These are phyloP conservation scores for Trichoderma sp. DNA, from an alignment of 2,329 filamentous ascomycete species.

Conservation along the genomic window DNA sequence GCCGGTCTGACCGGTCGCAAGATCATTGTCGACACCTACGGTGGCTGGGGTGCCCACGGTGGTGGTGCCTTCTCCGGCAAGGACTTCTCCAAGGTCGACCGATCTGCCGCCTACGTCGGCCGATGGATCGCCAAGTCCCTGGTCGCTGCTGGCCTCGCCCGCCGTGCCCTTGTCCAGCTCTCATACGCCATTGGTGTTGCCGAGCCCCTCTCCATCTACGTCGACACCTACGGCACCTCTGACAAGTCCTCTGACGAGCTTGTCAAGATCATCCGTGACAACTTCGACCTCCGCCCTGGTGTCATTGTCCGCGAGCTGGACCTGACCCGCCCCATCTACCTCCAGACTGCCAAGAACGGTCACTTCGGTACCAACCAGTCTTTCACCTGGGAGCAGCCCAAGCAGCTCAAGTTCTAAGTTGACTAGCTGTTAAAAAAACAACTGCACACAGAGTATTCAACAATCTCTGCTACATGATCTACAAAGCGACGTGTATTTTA, in stretches of 20 bases:
- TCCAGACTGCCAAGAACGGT: constrained; percentile 98
- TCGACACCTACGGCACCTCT: constrained; percentile 96
- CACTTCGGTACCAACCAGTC: constrained; percentile 97
- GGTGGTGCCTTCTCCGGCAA: constrained; percentile 99
- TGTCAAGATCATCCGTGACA: constrained; percentile 88
- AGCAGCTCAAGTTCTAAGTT: constrained; percentile 85
- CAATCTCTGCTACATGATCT: constrained; percentile 42
- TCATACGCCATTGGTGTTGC: constrained; percentile 99
- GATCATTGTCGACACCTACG: constrained; percentile 99
- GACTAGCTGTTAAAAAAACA: constrained; percentile 26
- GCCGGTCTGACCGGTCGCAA: constrained; percentile 98
- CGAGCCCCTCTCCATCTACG: constrained; percentile 96
- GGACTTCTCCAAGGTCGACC: constrained; percentile 99
- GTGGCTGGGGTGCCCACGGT: constrained; percentile 99
- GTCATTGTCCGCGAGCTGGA: constrained; percentile 98
- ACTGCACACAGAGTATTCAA: constrained; percentile 46
- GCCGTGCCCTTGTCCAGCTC: constrained; percentile 93
- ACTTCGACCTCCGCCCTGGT: constrained; percentile 98
- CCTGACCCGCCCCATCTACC: constrained; percentile 95
- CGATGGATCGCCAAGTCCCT: constrained; percentile 99
- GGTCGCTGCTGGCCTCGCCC: constrained; percentile 83
- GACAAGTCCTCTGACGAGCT: constrained; percentile 88
- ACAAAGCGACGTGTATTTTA: constrained; percentile 42
- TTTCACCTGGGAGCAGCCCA: constrained; percentile 99
- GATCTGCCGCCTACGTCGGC: constrained; percentile 94